A percentile compares a stretch with the other conserved stretches of the same genome.
Evolutionary conservation across 2,329 filamentous ascomycete genomes (phyloP).

Genomic region (Tympanopsis confertula): DNA sequence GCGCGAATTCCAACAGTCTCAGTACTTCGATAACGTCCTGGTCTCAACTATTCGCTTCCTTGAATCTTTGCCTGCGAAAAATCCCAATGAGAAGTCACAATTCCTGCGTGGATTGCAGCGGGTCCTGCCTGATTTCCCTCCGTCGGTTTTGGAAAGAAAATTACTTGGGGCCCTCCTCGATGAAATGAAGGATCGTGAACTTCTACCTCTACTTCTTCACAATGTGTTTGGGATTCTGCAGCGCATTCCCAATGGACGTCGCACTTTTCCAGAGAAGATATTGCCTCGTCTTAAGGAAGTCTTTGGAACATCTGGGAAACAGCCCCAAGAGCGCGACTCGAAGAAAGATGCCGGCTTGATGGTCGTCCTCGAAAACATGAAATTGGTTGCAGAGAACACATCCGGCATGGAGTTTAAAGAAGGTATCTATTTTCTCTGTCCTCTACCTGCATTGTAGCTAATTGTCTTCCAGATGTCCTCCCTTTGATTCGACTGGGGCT

Average conservation of each 20-base stretch:
- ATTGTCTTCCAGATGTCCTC: slow-evolving; percentile 54
- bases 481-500: slow-evolving; percentile 76
- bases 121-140: slow-evolving; percentile 83
- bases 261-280: slow-evolving; percentile 74
- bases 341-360: slow-evolving; percentile 81
- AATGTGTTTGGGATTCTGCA: slow-evolving; percentile 87
- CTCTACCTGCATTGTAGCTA: slow-evolving; percentile 9
- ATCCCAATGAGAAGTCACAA: slow-evolving; percentile 75
- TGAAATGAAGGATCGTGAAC: slow-evolving; percentile 82
- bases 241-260: slow-evolving; percentile 63
- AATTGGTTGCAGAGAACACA: slow-evolving; percentile 66
- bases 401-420: slow-evolving; percentile 92
- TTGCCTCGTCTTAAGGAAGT: slow-evolving; percentile 76
- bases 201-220: slow-evolving; percentile 74
- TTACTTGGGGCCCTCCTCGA: slow-evolving; percentile 79
- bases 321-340: slow-evolving; percentile 62
- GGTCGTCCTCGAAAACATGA: slow-evolving; percentile 77
- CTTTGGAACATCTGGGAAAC: slow-evolving; percentile 53
- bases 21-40: slow-evolving; percentile 93
- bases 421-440: slow-evolving; percentile 35
- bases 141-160: slow-evolving; percentile 89
- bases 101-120: slow-evolving; percentile 83
- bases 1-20: slow-evolving; percentile 83
- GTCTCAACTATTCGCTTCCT: slow-evolving; percentile 94
- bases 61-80: slow-evolving; percentile 84